Evolutionary conservation across 108 stramenopile species (phyloP).

Genomic region (Hondaea fermentalgiana): DNA sequence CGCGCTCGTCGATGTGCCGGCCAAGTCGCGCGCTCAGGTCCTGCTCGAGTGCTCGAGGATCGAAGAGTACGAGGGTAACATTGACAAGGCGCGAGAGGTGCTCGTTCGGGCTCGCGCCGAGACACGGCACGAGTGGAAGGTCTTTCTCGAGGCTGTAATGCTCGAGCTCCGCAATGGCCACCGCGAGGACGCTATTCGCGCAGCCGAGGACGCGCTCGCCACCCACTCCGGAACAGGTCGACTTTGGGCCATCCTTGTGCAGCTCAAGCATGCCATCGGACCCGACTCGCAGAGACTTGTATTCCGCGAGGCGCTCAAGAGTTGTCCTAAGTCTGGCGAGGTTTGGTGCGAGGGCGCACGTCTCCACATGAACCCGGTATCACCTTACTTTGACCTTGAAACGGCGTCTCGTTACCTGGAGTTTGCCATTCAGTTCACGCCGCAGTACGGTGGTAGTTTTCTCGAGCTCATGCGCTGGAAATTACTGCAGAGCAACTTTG

Average conservation of each 20-base stretch:
- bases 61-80: constrained; percentile 79
- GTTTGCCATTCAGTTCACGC: constrained; percentile 92
- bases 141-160: constrained; percentile 81
- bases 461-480: constrained; percentile 66
- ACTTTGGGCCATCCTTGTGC: constrained; percentile 86
- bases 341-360: constrained; percentile 90
- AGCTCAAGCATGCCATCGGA: constrained; percentile 66
- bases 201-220: constrained; percentile 66
- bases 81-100: constrained; percentile 68
- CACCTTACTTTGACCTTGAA: constrained; percentile 67
- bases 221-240: constrained; percentile 84
- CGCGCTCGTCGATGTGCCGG: constrained; percentile 75
- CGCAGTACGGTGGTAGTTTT: constrained; percentile 93
- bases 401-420: constrained; percentile 63
- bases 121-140: constrained; percentile 82
- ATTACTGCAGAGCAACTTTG: constrained; percentile 47
- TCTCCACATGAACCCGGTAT: constrained; percentile 42
- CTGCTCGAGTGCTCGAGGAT: constrained; percentile 79
- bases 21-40: constrained; percentile 73
- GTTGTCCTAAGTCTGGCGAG: constrained; percentile 92
- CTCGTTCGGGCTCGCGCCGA: constrained; percentile 58
- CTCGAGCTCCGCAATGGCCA: constrained; percentile 70
- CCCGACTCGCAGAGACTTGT: constrained; percentile 67
- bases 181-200: constrained; percentile 48
- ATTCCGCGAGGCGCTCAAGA: constrained; percentile 68